These are phyloP conservation scores for Lentinula sp. DNA, from an alignment of 768 basidiomycete genomes.

Conservation along the genomic window DNA sequence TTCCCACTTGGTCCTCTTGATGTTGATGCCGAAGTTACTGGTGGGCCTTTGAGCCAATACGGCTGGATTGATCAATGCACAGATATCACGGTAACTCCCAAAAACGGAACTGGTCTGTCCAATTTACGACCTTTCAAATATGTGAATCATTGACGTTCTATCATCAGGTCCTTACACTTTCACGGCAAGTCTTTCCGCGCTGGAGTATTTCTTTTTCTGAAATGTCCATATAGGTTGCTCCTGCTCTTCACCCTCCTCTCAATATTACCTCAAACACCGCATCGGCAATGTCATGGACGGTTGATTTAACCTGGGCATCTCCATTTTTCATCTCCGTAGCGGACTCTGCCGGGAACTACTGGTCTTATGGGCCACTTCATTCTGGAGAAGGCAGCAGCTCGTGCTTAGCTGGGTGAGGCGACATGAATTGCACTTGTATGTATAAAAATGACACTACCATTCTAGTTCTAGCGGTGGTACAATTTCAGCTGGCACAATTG, in stretches of 20 bases:
- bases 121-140: background rate
- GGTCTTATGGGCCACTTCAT: constrained; percentile 56
- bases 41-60: constrained; percentile 50
- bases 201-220: background rate
- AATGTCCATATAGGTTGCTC: constrained; percentile 40
- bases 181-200: constrained; percentile 32
- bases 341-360: constrained; percentile 43
- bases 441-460: background rate
- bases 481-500: constrained; percentile 17
- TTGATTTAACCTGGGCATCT: constrained; percentile 41
- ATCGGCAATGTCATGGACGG: constrained; percentile 51
- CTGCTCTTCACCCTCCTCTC: constrained; percentile 53
- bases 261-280: constrained; percentile 43
- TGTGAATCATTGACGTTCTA: background rate
- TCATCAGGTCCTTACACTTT: constrained; percentile 43
- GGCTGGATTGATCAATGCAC: constrained; percentile 54
- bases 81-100: constrained; percentile 46
- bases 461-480: background rate
- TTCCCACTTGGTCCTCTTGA: constrained; percentile 34
- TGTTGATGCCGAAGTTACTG: constrained; percentile 34
- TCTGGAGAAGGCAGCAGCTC: constrained; percentile 34
- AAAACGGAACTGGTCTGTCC: constrained; percentile 37
- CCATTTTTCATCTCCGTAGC: constrained; percentile 52
- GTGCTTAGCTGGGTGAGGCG: constrained; percentile 29
- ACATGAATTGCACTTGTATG: background rate